Evolutionary conservation across 2,329 filamentous ascomycete genomes (phyloP).

Genomic region (Ampelomyces quisqualis): DNA sequence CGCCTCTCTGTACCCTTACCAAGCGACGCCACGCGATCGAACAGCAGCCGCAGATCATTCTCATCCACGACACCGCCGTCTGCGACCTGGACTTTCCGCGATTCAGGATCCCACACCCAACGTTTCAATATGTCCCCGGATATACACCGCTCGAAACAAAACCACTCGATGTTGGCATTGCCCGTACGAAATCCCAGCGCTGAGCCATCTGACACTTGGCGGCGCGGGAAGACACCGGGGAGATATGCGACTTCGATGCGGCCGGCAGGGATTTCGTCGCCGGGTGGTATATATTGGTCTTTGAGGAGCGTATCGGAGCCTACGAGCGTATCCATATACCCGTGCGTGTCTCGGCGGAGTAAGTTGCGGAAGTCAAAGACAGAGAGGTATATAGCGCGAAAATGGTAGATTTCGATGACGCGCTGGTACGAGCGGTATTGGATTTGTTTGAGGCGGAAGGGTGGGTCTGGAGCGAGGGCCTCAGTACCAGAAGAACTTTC

Average conservation of each 20-base stretch:
- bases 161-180: conserved; percentile 19
- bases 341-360: conserved; percentile 5
- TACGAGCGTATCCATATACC: conserved; percentile 14
- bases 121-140: conserved; percentile 4
- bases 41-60: conserved; percentile 11
- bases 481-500: neutral
- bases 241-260: conserved; percentile 25
- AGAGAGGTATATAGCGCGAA: conserved; percentile 7
- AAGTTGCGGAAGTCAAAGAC: conserved; percentile 4
- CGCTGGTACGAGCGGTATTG: conserved; percentile 20
- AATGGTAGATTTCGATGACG: conserved; percentile 26
- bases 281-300: conserved; percentile 3
- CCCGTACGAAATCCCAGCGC: conserved; percentile 24
- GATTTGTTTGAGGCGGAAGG: conserved; percentile 2
- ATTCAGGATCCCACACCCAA: neutral
- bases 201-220: conserved; percentile 6
- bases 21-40: conserved; percentile 21
- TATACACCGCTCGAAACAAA: conserved; percentile 19
- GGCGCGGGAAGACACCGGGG: conserved; percentile 11
- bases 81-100: neutral
- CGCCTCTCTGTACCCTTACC: conserved; percentile 9
- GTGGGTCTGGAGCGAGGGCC: neutral
- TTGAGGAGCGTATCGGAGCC: conserved; percentile 13
- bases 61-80: neutral
- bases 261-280: conserved; percentile 18